A percentile compares a stretch with the other conserved stretches of the same genome.
Conservation (phyloP, 2,329 filamentous ascomycete genomes). For the Sporothrix luriei region DNA sequence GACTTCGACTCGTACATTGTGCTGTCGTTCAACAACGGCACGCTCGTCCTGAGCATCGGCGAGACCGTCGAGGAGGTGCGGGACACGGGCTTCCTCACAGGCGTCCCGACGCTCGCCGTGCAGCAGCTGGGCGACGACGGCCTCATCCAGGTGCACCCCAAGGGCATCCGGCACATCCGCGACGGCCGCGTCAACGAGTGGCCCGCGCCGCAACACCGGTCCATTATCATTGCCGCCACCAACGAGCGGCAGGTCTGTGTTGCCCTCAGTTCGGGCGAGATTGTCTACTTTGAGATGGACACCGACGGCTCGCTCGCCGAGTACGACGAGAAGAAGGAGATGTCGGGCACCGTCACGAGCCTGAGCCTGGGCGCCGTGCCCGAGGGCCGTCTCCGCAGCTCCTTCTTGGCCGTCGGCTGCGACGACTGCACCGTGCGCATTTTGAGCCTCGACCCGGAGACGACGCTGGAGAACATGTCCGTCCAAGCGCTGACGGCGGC, state of each 20-base stretch:
- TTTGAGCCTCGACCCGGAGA: constrained; percentile 84
- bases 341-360: constrained; percentile 93
- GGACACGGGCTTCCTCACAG: constrained; percentile 87
- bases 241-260: constrained; percentile 93
- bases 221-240: constrained; percentile 90
- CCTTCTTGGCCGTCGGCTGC: constrained; percentile 93
- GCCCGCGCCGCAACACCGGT: constrained; percentile 88
- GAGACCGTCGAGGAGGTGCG: constrained; percentile 96
- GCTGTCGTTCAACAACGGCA: constrained; percentile 88
- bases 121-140: constrained; percentile 94
- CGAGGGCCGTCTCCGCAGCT: constrained; percentile 83
- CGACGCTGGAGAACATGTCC: constrained; percentile 88
- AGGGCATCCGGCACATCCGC: constrained; percentile 88
- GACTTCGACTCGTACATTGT: constrained; percentile 93
- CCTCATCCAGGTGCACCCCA: constrained; percentile 92
- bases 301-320: constrained; percentile 86
- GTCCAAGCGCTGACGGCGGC: constrained; percentile 91
- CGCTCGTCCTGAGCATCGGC: constrained; percentile 89
- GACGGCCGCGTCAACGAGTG: constrained; percentile 83
- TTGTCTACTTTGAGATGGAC: constrained; percentile 98
- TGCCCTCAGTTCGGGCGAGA: constrained; percentile 91
- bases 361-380: constrained; percentile 93
- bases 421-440: constrained; percentile 96
- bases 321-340: constrained; percentile 91
- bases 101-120: constrained; percentile 85